A percentile compares a stretch with the other conserved stretches of the same genome.
Conservation (phyloP, 2,329 filamentous ascomycete genomes). For the Apiospora malaysiana region DNA sequence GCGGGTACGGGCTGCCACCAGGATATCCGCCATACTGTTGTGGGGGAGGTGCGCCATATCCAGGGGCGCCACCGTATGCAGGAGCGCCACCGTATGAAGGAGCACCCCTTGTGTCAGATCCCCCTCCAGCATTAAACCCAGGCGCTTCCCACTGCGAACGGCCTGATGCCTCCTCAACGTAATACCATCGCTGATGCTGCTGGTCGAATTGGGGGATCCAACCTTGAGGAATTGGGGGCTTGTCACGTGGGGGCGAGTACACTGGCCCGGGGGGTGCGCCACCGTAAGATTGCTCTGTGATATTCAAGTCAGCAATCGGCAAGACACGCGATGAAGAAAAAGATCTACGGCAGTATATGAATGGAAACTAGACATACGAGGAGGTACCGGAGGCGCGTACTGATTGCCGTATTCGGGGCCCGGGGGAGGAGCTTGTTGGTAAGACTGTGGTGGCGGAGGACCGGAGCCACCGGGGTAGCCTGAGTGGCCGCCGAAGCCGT, state of each 20-base stretch:
- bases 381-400: slow-evolving; percentile 18
- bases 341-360: background rate
- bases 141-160: slow-evolving; percentile 49
- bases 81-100: slow-evolving; percentile 16
- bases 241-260: slow-evolving; percentile 43
- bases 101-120: slow-evolving; percentile 17
- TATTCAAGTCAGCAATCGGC: background rate
- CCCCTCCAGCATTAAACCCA: slow-evolving; percentile 19
- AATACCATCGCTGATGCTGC: slow-evolving; percentile 67
- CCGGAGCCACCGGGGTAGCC: slow-evolving; percentile 21
- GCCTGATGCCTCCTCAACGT: slow-evolving; percentile 63
- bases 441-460: slow-evolving; percentile 21
- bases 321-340: background rate
- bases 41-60: slow-evolving; percentile 10
- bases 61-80: background rate
- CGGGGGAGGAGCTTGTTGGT: slow-evolving; percentile 12
- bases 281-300: slow-evolving; percentile 18
- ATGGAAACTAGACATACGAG: background rate
- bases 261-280: slow-evolving; percentile 35
- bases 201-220: slow-evolving; percentile 70
- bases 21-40: slow-evolving; percentile 29
- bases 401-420: slow-evolving; percentile 19
- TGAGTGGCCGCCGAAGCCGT: slow-evolving; percentile 23
- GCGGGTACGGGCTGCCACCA: slow-evolving; percentile 1
- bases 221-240: slow-evolving; percentile 62